Evolutionary conservation across 73 alveolate species (phyloP), one percentile per base, ranked within the genome.

Genomic region (Paramecium caudatum): DNA sequence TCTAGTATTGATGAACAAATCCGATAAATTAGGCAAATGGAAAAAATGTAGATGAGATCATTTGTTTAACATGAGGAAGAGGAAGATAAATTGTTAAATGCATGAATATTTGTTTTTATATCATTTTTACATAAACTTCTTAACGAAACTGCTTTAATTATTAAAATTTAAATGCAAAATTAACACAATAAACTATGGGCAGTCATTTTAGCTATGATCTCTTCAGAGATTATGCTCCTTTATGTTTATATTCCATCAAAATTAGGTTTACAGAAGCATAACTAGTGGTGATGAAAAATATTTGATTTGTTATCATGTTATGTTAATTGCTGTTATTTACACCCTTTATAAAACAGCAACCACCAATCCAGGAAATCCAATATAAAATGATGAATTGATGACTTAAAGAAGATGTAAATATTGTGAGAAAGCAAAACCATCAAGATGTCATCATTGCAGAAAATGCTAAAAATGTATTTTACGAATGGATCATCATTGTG

Each of bases 401-500:
- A 10, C 23, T 7, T 23, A 6, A 21, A 23, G 80, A 23, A 23
- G 4, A 23, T 86, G 90, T 86, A 21, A 65, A 23, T 15, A 19
- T 74, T 95, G 98, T 83, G 81, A 82, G 47, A 95, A 91, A 13
- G 91, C 91, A 86, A 95, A 95, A 65, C 97, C 98, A 3, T 91
- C 70, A 16, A 30, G 98, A 90, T 90, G 95, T 21, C 96, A 95
- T 61, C 98, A 95, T 92, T 95, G 98, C 39, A 82, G 91, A 3
- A 34, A 61, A 33, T 94, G 98, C 82, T 62, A 70, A 91, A 93
- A 96, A 61, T 96, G 98, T 69, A 96, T 95, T 46, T 91, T 92
- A 39, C 92, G 92, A 91, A 95, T 95, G 98, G 97, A 94, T 88
- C 96, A 95, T 90, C 98, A 95, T 84, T 91, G 96, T 68, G 93